Percentiles rank a stretch among this genome's conserved stretches.
Conservation (phyloP, 192 early-diverging fungal genomes). For the Globomyces pollinis-pini region DNA sequence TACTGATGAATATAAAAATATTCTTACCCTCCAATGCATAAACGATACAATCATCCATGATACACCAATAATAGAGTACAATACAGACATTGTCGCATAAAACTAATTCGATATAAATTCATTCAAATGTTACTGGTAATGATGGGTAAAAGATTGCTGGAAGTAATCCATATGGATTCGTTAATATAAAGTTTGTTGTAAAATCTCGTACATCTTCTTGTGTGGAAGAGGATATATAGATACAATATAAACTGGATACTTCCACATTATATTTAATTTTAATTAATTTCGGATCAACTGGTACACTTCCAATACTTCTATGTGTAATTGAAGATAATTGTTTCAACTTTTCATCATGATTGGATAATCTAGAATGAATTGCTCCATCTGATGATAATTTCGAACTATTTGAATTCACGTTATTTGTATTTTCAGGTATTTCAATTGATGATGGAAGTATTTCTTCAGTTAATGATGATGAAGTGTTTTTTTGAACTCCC, state of each 20-base stretch:
- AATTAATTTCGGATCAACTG: background rate
- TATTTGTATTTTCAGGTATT: no score
- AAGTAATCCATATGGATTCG: conserved; percentile 79
- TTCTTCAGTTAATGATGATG: no score
- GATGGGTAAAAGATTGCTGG: conserved; percentile 86
- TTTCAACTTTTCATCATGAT: background rate
- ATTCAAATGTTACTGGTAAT: no score
- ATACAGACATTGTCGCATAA: conserved; percentile 63
- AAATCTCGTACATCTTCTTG: no score
- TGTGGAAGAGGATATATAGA: background rate
- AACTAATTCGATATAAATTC: no score
- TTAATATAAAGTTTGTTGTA: no score
- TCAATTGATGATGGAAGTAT: no score
- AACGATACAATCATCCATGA: conserved; percentile 74
- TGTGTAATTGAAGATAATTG: background rate
- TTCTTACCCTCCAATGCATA: conserved; percentile 53
- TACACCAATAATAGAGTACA: conserved; percentile 67
- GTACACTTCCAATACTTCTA: background rate
- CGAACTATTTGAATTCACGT: conserved; percentile 1
- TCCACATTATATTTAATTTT: background rate
- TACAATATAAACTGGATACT: background rate
- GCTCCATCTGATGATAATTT: background rate
- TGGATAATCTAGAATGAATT: no score
- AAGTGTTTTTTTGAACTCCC: no score
- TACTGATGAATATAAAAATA: background rate